Evolutionary conservation across 208 protist genomes (phyloP).

Genomic region (Wallacemonas sp.): DNA sequence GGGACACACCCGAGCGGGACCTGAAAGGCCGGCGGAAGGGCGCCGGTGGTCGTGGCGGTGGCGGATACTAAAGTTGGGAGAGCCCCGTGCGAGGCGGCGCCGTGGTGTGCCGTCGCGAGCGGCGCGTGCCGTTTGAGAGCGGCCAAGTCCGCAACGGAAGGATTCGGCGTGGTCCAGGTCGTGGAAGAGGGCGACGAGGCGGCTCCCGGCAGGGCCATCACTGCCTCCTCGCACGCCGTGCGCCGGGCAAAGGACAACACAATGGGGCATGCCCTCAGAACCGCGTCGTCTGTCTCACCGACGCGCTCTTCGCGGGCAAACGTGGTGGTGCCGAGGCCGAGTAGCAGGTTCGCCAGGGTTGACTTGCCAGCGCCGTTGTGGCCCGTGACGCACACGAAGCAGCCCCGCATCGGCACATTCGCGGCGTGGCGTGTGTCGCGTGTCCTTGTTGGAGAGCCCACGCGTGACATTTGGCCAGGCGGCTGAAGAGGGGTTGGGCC

Average conservation of each 20-base stretch:
- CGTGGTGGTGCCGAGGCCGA: too few species aligned
- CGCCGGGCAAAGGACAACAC: too few species aligned
- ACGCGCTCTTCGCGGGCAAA: too few species aligned
- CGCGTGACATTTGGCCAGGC: background rate
- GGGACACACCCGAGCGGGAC: slow-evolving; percentile 35
- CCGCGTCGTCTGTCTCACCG: too few species aligned
- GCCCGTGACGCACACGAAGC: slow-evolving; percentile 63
- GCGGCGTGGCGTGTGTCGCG: too few species aligned
- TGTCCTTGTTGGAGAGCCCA: too few species aligned
- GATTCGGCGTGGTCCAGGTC: too few species aligned
- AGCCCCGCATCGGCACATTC: slow-evolving; percentile 28
- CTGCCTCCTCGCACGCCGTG: too few species aligned
- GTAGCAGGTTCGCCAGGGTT: slow-evolving; percentile 54
- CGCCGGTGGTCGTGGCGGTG: background rate
- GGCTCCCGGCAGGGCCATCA: too few species aligned
- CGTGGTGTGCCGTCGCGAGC: background rate
- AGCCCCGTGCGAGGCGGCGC: background rate
- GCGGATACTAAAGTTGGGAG: too few species aligned
- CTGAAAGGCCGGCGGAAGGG: background rate
- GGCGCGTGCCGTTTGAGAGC: background rate
- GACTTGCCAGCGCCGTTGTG: slow-evolving; percentile 60
- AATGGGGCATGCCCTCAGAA: too few species aligned
- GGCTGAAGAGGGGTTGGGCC: background rate
- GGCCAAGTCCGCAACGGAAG: background rate
- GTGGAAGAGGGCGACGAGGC: too few species aligned